These are phyloP conservation scores for Phallus indusiatus DNA, from an alignment of 768 basidiomycete genomes.

Conservation along the genomic window DNA sequence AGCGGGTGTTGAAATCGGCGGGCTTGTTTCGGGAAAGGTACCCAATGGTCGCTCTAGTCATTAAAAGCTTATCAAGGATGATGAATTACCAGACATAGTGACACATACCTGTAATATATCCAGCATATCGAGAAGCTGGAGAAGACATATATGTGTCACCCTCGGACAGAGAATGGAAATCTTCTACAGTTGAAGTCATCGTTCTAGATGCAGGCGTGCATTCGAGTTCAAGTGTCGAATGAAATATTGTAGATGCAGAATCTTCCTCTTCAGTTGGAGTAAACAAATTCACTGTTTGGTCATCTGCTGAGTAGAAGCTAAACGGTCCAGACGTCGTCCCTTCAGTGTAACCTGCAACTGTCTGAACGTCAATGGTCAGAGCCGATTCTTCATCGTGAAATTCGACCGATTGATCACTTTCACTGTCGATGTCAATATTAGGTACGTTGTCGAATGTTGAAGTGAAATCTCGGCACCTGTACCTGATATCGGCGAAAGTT, in stretches of 20 bases:
- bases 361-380: neutral
- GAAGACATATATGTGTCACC: neutral
- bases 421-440: neutral
- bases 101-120: neutral
- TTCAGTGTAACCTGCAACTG: neutral
- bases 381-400: neutral
- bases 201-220: neutral
- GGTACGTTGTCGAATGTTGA: neutral
- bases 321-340: neutral
- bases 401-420: neutral
- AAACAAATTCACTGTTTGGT: neutral
- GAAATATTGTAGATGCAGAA: neutral
- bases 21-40: neutral
- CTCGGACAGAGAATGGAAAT: neutral
- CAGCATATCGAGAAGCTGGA: too few species aligned
- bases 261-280: neutral
- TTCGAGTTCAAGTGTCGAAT: neutral
- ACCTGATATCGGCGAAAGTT: neutral
- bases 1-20: too few species aligned
- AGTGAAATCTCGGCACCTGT: neutral
- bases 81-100: neutral
- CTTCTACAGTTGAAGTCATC: neutral
- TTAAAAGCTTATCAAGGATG: neutral
- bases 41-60: neutral
- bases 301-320: neutral